phyloP scores from a whole-genome alignment of 306 rosid genomes.

The Astragalus glycyphyllos region DNA sequence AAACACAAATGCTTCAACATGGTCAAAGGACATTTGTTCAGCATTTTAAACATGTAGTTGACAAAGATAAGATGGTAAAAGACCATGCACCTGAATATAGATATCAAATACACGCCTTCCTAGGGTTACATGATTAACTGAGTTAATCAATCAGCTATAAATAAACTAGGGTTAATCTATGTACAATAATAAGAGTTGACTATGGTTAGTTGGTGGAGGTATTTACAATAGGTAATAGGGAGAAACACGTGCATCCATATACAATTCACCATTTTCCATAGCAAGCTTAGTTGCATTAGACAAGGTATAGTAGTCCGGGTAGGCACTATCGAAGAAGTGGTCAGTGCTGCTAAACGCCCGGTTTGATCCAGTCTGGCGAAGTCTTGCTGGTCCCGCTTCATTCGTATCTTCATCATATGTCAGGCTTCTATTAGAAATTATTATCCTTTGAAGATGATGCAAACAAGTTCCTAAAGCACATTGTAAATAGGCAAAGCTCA shows the following conservation, averaged over 20 bases:
- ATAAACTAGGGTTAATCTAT: no score
- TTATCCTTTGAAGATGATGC: constrained; percentile 46
- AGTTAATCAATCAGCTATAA: no score
- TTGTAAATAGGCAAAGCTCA: constrained; percentile 18
- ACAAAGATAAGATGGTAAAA: constrained; percentile 6
- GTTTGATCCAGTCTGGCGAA: constrained; percentile 39
- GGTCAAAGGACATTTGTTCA: background rate
- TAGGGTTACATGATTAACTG: no score
- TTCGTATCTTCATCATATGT: constrained; percentile 53
- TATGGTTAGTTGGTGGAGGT: no score
- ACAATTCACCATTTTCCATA: constrained; percentile 52
- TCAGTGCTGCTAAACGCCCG: constrained; percentile 74
- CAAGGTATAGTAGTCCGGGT: constrained; percentile 30
- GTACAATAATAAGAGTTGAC: no score
- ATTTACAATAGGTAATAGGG: no score
- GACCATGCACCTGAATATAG: constrained; percentile 61
- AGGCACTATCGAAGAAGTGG: constrained; percentile 50
- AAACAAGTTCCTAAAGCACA: constrained; percentile 48
- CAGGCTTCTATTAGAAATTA: constrained; percentile 28
- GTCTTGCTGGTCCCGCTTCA: constrained; percentile 48
- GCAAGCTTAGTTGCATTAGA: constrained; percentile 51
- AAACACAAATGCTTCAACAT: constrained; percentile 24
- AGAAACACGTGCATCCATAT: constrained; percentile 73
- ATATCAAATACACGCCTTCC: constrained; percentile 62
- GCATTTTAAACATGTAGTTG: background rate